Percentiles rank a stretch among this genome's conserved stretches.
Evolutionary conservation across 257 asterid genomes (phyloP).

Genomic region (Solanum pinnatisectum): DNA sequence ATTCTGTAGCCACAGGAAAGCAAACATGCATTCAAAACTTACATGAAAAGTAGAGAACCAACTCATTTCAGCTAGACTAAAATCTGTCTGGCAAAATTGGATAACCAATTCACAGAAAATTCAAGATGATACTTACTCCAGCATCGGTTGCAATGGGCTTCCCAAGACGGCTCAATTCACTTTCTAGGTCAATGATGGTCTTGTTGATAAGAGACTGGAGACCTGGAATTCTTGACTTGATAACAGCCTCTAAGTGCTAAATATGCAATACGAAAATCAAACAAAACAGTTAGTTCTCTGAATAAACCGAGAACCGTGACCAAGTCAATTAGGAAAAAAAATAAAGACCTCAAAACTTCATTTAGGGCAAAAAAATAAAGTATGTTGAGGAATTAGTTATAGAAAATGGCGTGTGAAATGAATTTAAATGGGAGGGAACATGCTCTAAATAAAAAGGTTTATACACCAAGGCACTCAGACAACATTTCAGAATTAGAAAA

Average conservation of each 20-base stretch:
- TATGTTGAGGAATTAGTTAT: background rate
- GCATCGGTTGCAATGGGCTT: slow-evolving; percentile 96
- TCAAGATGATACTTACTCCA: slow-evolving; percentile 53
- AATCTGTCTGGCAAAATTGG: background rate
- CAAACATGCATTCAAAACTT: background rate
- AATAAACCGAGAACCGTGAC: background rate
- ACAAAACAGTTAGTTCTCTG: background rate
- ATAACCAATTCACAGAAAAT: background rate
- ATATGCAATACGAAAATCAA: slow-evolving; percentile 5
- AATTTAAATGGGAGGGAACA: background rate
- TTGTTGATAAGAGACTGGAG: slow-evolving; percentile 95
- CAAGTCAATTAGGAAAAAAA: background rate
- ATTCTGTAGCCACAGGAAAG: background rate
- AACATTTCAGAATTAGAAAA: background rate
- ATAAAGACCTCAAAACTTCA: background rate
- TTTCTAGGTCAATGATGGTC: slow-evolving; percentile 80
- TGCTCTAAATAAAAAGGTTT: background rate
- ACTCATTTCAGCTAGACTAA: background rate
- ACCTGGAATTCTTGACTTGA: slow-evolving; percentile 97
- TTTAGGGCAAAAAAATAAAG: background rate
- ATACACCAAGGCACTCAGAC: background rate
- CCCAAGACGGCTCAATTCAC: slow-evolving; percentile 88
- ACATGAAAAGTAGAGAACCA: background rate
- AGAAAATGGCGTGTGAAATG: background rate
- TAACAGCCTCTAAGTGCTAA: slow-evolving; percentile 95